A percentile compares a stretch with the other conserved stretches of the same genome.
Conservation (phyloP, 2,329 filamentous ascomycete species). For the Fusarium sp. region DNA sequence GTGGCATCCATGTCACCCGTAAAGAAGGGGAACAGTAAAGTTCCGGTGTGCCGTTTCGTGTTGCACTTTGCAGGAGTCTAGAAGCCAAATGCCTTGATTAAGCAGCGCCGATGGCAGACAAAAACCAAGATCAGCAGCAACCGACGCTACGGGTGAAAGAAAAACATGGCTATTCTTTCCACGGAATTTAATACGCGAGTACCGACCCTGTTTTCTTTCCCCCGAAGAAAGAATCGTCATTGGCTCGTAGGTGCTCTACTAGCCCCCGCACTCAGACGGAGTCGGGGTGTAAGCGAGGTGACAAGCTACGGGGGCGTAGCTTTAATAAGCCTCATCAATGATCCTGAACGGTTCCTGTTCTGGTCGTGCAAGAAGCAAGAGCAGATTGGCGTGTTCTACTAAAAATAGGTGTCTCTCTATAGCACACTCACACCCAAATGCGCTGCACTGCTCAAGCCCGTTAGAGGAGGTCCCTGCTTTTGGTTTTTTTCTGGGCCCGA, state of each 20-base stretch:
- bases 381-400: not conserved
- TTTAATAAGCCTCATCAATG: not conserved
- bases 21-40: not conserved
- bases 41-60: constrained; percentile 2
- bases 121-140: constrained; percentile 52
- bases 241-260: not conserved
- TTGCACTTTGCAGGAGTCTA: constrained; percentile 1
- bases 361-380: not conserved
- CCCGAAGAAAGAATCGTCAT: not conserved
- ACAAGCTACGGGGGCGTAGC: constrained; percentile 8
- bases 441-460: constrained; percentile 28
- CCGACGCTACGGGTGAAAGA: constrained; percentile 15
- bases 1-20: not conserved
- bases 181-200: not conserved
- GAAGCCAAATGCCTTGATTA: constrained; percentile 21
- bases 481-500: constrained; percentile 40
- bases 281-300: constrained; percentile 16
- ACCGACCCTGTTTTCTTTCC: constrained; percentile 14
- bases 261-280: constrained; percentile 30
- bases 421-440: not conserved
- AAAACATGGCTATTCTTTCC: constrained; percentile 9
- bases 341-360: not conserved
- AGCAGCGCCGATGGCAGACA: constrained; percentile 49
- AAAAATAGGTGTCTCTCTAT: constrained; percentile 3
- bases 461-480: constrained; percentile 47